Evolutionary conservation across 2,329 filamentous ascomycete species (phyloP), one percentile per base, ranked within the genome.

Genomic region (Fusarium sp.): DNA sequence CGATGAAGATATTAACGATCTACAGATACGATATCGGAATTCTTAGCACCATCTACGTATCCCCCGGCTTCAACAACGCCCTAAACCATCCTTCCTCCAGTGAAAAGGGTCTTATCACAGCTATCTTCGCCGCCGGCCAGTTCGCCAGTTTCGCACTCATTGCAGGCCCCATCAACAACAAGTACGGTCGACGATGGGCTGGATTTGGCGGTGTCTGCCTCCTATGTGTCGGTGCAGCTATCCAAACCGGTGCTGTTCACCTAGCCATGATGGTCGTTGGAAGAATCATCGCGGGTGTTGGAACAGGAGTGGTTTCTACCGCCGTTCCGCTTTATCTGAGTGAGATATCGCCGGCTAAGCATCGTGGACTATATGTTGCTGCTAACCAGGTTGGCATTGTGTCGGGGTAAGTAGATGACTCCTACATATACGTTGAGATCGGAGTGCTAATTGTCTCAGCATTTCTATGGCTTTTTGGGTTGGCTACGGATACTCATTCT

Each of bases 381-480:
- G 56, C 58, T 4, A 62, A 62, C 1, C 58, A 62, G 6, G 58
- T 62, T 6, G 58, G 58, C 6, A 62, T 62, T 36, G 58, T 62
- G 2, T 62, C 55, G 2, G 58, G 58, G 58, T 62, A 13, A 55
- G 58, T 54, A 4, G 6, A n/a, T 1, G 5, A 7, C 31, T 17
- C 1, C 11, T 13, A 2, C 3, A 2, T 23, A 4, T 4, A 4
- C 2, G 6, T 27, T 4, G 23, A 13, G 2, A 37, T 3, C 6
- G 4, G 1, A 2, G 4, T 10, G 3, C 56, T 61, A 37, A 61
- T 4, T 8, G 1, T 6, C 2, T 6, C 13, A 62, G 58, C 7
- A 62, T 62, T 5, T 62, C 58, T 1, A 62, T 62, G 18, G 58
- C 58, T 1, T 62, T 62, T 8, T 62, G 58, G 58, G 58, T 62